Evolutionary conservation across 208 protist species (phyloP).

Genomic region (Blechomonas ayalai): DNA sequence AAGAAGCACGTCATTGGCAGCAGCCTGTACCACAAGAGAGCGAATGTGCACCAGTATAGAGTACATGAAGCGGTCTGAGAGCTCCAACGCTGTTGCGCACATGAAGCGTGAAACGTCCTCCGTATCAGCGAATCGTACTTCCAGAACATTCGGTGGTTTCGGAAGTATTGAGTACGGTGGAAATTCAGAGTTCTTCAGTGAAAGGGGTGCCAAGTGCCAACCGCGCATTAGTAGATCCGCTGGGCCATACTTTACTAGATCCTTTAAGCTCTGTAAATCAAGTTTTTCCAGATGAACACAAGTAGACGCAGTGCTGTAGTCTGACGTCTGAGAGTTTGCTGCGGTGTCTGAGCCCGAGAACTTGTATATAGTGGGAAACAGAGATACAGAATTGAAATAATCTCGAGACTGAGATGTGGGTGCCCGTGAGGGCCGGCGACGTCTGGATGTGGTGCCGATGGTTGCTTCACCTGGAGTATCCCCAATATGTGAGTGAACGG

Average conservation of each 20-base stretch:
- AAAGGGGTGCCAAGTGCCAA: constrained; percentile 27
- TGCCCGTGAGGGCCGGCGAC: not conserved
- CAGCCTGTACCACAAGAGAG: constrained; percentile 20
- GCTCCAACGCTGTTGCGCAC: constrained; percentile 23
- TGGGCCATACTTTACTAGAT: constrained; percentile 33
- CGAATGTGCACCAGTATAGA: constrained; percentile 21
- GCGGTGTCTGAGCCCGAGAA: constrained; percentile 1
- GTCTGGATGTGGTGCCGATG: not conserved
- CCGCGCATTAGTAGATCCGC: constrained; percentile 29
- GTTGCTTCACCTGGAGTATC: not conserved
- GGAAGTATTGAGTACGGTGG: constrained; percentile 31
- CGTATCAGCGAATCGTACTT: constrained; percentile 25
- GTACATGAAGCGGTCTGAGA: constrained; percentile 13
- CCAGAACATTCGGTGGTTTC: constrained; percentile 35
- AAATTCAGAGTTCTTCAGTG: constrained; percentile 17
- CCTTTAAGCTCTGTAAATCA: constrained; percentile 7
- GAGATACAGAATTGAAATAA: not conserved
- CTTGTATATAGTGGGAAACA: constrained; percentile 9
- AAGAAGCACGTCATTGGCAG: constrained; percentile 12
- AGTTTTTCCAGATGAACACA: not conserved
- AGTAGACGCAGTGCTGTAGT: constrained; percentile 1
- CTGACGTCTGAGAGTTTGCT: not conserved
- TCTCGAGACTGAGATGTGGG: not conserved
- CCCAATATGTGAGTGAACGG: constrained; percentile 5
- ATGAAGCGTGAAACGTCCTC: constrained; percentile 46